Base-by-base conservation (phyloP, 345 rosid genomes). In the Brassica cretica region DNA sequence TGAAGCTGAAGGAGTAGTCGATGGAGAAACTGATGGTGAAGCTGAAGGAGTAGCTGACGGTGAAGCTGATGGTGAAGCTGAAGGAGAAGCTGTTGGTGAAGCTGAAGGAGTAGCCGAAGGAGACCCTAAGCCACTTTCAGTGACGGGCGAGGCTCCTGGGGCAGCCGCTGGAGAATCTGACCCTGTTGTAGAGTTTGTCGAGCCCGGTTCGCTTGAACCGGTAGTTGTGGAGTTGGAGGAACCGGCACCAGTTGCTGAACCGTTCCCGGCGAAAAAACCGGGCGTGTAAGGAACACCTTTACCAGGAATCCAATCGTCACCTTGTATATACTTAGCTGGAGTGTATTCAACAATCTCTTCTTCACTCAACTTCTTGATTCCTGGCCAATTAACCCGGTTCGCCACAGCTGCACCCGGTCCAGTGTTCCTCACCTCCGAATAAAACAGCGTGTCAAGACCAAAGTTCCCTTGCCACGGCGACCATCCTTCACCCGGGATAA, bases 401-500 rank as follows among this genome's bases (percentile, higher is more conserved):
- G 41, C n/a, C 37, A 27, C 75, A 66, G 11, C 8, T 0, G 97
- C 80, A 39, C 98, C 97, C 0, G 93, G 96, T 6, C 98, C 98
- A 4, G 19, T 15, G 85, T 92, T 92, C 15, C 75, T 58, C 11
- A 69, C 84, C 77, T 94, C 98, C 0, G 86, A 21, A 66, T 85
- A 90, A 75, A 78, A 94, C 5, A 90, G 89, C 2, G 93, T 92
- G 1, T 86, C 53, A 5, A 86, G 75, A 0, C 87, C 94, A 64
- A 84, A 82, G 0, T 72, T 58, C 0, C 87, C 94, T 0, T 32
- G 1, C 97, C 97, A 92, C 1, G 85, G 85, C 12, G 64, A 29
- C 96, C 97, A 94, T 2, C 98, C 98, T 6, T 84, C 80, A 0
- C 92, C 85, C 5, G 83, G 27, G 33, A 94, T 77, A 59, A 92